Evolutionary conservation across 345 rosid species (phyloP).

Genomic region (Populus deltoides): DNA sequence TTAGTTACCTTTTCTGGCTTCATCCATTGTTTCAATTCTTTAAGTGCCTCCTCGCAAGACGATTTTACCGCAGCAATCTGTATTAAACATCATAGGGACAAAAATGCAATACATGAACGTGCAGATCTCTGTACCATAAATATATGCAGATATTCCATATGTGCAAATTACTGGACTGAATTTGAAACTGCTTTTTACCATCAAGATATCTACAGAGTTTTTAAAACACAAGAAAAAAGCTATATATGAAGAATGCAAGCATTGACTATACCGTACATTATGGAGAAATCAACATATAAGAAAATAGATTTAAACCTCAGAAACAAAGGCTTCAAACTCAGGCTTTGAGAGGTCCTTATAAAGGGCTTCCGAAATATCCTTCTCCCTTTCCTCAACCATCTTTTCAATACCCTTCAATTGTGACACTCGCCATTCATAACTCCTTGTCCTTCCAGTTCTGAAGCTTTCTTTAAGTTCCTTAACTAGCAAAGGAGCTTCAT

Average conservation of each 20-base stretch:
- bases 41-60: conserved; percentile 54
- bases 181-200: not conserved
- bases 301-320: conserved; percentile 51
- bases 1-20: conserved; percentile 59
- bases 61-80: conserved; percentile 61
- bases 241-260: not conserved
- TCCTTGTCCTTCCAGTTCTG: conserved; percentile 58
- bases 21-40: conserved; percentile 76
- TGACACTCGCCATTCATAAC: conserved; percentile 73
- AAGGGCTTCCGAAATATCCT: conserved; percentile 52
- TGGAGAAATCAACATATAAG: not conserved
- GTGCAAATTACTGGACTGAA: not conserved
- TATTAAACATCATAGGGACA: conserved; percentile 9
- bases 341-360: conserved; percentile 70
- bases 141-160: not conserved
- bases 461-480: conserved; percentile 49
- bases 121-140: not conserved
- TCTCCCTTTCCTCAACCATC: conserved; percentile 73
- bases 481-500: conserved; percentile 48
- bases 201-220: not conserved
- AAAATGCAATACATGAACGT: not conserved
- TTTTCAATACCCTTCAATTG: conserved; percentile 52
- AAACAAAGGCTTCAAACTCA: conserved; percentile 50
- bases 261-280: too few relatives aligned
- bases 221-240: not conserved